Evolutionary conservation across 2,329 filamentous ascomycete genomes (phyloP), one percentile per base, ranked within the genome.

Genomic region (Escovopsis weberi): DNA sequence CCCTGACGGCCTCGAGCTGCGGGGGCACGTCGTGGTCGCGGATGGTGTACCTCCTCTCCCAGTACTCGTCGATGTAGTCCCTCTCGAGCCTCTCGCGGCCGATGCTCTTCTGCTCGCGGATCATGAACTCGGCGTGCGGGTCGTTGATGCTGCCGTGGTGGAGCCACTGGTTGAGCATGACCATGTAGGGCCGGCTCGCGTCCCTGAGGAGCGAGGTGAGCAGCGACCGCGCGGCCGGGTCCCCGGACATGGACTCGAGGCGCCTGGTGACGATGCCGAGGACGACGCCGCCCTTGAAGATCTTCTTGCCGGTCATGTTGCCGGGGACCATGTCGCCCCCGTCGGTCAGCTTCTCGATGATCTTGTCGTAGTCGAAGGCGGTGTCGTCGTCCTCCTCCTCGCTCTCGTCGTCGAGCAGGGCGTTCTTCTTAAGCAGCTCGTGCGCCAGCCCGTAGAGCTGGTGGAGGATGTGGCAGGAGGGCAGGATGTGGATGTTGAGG

Each of bases 51-150:
- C 91, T 75, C 56, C 94, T 86, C 59, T 98, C 91, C 91, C 91
- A 98, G 61, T 98, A 98, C 56, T 98, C 91, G 59, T 98, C 91
- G 0, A 89, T 98, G 55, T 96, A 98, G 59, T 98, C 91, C 57
- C 94, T 82, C 56, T 96, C 87, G 3, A 98, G 67, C 45, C 85
- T 75, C 59, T 96, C 91, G 35, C 91, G 77, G 45, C 82, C 82
- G 53, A 98, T 95, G 55, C 88, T 94, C 61, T 89, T 93, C 53
- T 94, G 86, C 60, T 96, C 91, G 56, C 93, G 93, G 56, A 98
- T 80, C 42, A 98, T 66, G 52, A 98, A 98, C 59, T 98, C 91
- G 1, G 80, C 76, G 59, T 96, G 89, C 0, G 88, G 86, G 58
- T 98, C 91, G 55, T 83, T 85, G 60, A 98, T 96, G 39, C 82